phyloP scores from a whole-genome alignment of 805 yeast species.

The Cyberlindnera xylosilytica region DNA sequence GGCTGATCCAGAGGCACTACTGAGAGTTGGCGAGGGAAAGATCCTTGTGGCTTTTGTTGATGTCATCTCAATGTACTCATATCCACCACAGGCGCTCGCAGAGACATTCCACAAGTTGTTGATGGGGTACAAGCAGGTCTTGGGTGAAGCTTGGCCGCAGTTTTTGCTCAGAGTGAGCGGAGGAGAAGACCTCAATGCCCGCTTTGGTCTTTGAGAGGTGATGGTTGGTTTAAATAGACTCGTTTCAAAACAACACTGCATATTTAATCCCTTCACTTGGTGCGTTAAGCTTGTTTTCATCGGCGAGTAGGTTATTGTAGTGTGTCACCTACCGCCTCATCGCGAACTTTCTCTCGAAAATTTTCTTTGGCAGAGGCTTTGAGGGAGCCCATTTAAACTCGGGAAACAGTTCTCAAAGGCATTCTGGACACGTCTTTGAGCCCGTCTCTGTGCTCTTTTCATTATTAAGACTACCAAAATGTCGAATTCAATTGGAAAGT shows the following conservation, averaged over 20 bases:
- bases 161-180: slow-evolving; percentile 21
- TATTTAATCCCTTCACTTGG: too few species aligned
- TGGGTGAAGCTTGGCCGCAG: slow-evolving; percentile 39
- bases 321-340: slow-evolving; percentile 14
- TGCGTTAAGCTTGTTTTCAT: too few species aligned
- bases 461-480: background rate
- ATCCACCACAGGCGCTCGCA: slow-evolving; percentile 36
- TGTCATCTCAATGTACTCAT: slow-evolving; percentile 53
- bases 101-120: slow-evolving; percentile 43
- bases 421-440: too few species aligned
- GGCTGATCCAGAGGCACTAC: slow-evolving; percentile 62
- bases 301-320: too few species aligned
- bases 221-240: too few species aligned
- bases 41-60: slow-evolving; percentile 53
- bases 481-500: slow-evolving; percentile 14
- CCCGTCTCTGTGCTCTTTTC: too few species aligned
- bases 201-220: slow-evolving; percentile 11
- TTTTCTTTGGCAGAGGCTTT: slow-evolving; percentile 5
- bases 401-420: too few species aligned
- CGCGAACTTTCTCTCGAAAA: slow-evolving; percentile 16
- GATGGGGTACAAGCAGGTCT: slow-evolving; percentile 41
- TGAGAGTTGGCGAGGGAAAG: slow-evolving; percentile 32
- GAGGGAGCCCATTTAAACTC: background rate
- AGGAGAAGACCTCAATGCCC: slow-evolving; percentile 19
- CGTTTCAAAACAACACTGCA: too few species aligned